A percentile compares a stretch with the other conserved stretches of the same genome.
Evolutionary conservation across 176 grass and related monocot species (phyloP).

Genomic region (Metroxylon sagu): DNA sequence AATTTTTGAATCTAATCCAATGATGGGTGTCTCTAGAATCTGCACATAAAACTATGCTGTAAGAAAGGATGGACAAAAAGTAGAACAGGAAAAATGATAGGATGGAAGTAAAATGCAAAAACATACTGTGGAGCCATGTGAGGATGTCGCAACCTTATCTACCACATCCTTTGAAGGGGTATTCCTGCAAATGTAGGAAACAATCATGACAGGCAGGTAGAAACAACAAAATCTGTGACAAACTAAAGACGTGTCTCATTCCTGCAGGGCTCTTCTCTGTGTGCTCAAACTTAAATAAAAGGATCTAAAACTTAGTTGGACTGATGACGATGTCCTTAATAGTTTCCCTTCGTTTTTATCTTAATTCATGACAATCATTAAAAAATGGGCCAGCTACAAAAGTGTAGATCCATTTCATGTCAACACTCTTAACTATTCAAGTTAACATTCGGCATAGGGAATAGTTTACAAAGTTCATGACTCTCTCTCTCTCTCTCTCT

Average conservation of each 20-base stretch:
- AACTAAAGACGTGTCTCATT: background rate
- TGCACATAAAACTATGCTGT: conserved; percentile 22
- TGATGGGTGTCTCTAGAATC: conserved; percentile 22
- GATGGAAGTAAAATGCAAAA: conserved; percentile 6
- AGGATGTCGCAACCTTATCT: conserved; percentile 37
- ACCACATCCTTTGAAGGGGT: conserved; percentile 27
- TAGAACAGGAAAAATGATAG: conserved; percentile 1
- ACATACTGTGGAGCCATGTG: conserved; percentile 18
- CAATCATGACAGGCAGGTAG: background rate
- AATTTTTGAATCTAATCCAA: conserved; percentile 48
- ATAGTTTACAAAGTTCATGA: too few relatives aligned
- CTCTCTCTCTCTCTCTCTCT: too few relatives aligned
- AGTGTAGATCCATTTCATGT: too few relatives aligned
- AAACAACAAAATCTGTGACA: background rate
- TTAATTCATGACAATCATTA: too few relatives aligned
- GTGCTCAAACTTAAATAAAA: background rate
- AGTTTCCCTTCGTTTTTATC: too few relatives aligned
- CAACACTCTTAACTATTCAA: too few relatives aligned
- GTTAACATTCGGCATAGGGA: too few relatives aligned
- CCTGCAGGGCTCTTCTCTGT: background rate
- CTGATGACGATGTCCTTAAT: too few relatives aligned
- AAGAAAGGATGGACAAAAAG: conserved; percentile 13
- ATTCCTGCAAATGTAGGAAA: conserved; percentile 31
- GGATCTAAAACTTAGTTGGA: too few relatives aligned
- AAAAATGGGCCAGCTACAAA: too few relatives aligned